Base-by-base conservation (phyloP, 1,139 yeast genomes). In the Geotrichum bryndzae region DNA sequence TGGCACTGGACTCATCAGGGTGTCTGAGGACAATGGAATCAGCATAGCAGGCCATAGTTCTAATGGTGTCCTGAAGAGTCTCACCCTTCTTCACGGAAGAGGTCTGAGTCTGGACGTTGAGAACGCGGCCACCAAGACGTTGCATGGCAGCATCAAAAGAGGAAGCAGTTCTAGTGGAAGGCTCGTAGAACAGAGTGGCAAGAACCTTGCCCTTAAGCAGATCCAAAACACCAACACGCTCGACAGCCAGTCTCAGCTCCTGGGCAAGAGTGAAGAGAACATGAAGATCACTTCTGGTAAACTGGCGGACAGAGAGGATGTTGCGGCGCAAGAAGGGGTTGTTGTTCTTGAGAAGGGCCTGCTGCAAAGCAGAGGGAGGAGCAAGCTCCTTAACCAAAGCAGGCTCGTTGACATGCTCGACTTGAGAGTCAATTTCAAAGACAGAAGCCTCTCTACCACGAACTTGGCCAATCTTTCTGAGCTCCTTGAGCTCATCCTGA, bases 61-160 rank as follows among this genome's bases (percentile, higher is more conserved):
- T 86, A 68, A 95, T 84, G 56, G 99, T 94, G 74, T 95, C 99
- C 79, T 94, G 98, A 72, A 95, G 82, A 58, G 98, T 89, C 81
- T 95, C 99, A 68, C 99, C 99, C 83, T 95, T 95, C 80, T 90
- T 90, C 60, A 92, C 96, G 31, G 97, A 90, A 23, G 98, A 91
- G 54, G 94, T 82, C 65, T 84, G 84, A 64, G 95, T 88, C 67
- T 90, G 82, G 67, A 95, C 88, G 61, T 96, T 84, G 69, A 95
- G 89, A 68, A 92, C 97, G 76, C 96, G 86, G 74, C 99, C 99
- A 76, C 99, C 99, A 71, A 95, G 83, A 80, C 99, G 88, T 82
- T 95, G 98, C 99, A 95, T 95, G 66, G 99, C 99, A 70, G 97
- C 97, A 76, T 95, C 96, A 74, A 95, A 95, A 1, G 98, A 92